Evolutionary conservation across 2,329 filamentous ascomycete species (phyloP).

Genomic region (Fusarium begoniae): DNA sequence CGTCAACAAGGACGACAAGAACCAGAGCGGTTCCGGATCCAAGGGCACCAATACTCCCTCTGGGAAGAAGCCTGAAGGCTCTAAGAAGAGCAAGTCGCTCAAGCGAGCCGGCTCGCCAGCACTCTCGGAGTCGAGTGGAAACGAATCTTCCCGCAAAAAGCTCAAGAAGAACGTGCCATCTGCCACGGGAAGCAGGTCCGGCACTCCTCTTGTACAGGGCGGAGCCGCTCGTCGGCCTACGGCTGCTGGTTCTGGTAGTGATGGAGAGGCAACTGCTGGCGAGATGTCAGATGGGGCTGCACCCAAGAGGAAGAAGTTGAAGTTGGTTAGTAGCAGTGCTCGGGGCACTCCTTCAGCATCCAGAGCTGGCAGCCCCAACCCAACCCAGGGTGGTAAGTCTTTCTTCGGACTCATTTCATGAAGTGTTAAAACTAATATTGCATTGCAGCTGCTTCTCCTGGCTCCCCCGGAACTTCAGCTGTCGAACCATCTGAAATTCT

Average conservation of each 20-base stretch:
- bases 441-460: constrained; percentile 46
- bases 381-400: constrained; percentile 52
- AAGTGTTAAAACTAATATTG: constrained; percentile 11
- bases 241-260: constrained; percentile 71
- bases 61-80: constrained; percentile 54
- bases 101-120: constrained; percentile 90
- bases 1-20: constrained; percentile 61
- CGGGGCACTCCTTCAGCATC: constrained; percentile 66
- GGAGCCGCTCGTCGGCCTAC: constrained; percentile 51
- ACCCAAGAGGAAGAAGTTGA: constrained; percentile 64
- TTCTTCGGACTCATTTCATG: neutral
- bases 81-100: constrained; percentile 68
- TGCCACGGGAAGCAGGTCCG: constrained; percentile 62
- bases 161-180: constrained; percentile 70
- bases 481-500: constrained; percentile 64
- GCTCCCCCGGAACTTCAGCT: constrained; percentile 45
- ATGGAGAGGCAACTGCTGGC: constrained; percentile 76
- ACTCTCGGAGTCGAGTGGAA: constrained; percentile 89
- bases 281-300: constrained; percentile 68
- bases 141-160: constrained; percentile 84
- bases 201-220: constrained; percentile 61
- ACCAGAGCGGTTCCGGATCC: constrained; percentile 63
- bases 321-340: constrained; percentile 58
- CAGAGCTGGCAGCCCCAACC: constrained; percentile 68
- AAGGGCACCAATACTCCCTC: constrained; percentile 72